Evolutionary conservation across 2,329 filamentous ascomycete genomes (phyloP).

Genomic region (Dothistroma pini): DNA sequence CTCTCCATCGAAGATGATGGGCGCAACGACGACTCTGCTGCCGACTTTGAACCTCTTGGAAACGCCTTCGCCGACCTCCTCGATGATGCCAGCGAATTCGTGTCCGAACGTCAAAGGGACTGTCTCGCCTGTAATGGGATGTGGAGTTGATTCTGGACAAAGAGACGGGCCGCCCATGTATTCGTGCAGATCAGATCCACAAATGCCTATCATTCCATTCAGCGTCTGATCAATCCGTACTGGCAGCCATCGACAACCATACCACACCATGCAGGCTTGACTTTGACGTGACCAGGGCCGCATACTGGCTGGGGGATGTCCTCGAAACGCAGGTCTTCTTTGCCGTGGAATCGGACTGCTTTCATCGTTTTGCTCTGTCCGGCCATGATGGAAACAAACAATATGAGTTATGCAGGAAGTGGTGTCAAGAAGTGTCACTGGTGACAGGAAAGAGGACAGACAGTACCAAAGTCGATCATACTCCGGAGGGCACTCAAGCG

Average conservation of each 20-base stretch:
- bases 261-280: constrained; percentile 37
- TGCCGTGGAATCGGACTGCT: constrained; percentile 38
- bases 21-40: constrained; percentile 43
- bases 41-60: constrained; percentile 45
- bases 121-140: constrained; percentile 52
- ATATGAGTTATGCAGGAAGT: background rate
- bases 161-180: constrained; percentile 36
- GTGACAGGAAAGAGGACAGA: background rate
- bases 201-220: constrained; percentile 13
- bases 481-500: background rate
- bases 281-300: constrained; percentile 36
- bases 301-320: constrained; percentile 34
- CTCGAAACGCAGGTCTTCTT: constrained; percentile 36
- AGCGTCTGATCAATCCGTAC: background rate
- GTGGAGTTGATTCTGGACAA: constrained; percentile 48
- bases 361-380: constrained; percentile 30
- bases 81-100: constrained; percentile 51
- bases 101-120: constrained; percentile 53
- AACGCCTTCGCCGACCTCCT: constrained; percentile 51
- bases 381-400: background rate
- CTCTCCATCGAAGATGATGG: constrained; percentile 54
- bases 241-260: constrained; percentile 8
- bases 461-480: background rate
- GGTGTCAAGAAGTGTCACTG: background rate
- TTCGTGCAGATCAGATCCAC: constrained; percentile 16